phyloP scores from a whole-genome alignment of 805 yeast species.

The Pichia phayaonensis region DNA sequence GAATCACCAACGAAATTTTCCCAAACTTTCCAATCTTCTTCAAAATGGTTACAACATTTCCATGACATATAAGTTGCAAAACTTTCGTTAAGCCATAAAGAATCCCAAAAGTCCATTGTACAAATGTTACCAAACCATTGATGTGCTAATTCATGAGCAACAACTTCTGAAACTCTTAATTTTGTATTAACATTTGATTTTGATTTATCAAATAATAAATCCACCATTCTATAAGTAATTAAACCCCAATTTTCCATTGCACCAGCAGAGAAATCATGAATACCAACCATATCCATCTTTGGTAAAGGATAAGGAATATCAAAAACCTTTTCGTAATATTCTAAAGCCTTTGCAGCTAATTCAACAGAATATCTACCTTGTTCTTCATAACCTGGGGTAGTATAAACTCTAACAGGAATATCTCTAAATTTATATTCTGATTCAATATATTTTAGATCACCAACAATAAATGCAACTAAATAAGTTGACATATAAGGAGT shows the following conservation, averaged over 20 bases:
- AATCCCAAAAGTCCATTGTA: conserved; percentile 94
- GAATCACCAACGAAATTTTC: conserved; percentile 50
- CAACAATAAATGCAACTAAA: conserved; percentile 50
- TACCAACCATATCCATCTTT: conserved; percentile 73
- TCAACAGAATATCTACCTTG: conserved; percentile 43
- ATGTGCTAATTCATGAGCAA: conserved; percentile 85
- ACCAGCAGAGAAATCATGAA: conserved; percentile 73
- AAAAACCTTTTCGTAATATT: conserved; percentile 42
- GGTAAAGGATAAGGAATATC: conserved; percentile 67
- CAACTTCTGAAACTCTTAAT: conserved; percentile 74
- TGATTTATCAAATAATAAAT: conserved; percentile 41
- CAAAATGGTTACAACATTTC: conserved; percentile 59
- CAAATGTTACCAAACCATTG: conserved; percentile 91
- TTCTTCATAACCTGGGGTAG: conserved; percentile 41
- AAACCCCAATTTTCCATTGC: conserved; percentile 94
- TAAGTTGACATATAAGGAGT: conserved; percentile 52
- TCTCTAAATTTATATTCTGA: conserved; percentile 38
- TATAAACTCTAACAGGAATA: conserved; percentile 45
- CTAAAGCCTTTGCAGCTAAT: conserved; percentile 45
- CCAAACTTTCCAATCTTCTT: conserved; percentile 79
- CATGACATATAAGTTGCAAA: conserved; percentile 86
- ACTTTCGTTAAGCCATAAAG: conserved; percentile 83
- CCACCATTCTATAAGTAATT: conserved; percentile 59
- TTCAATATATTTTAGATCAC: conserved; percentile 49
- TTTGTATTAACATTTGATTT: conserved; percentile 46